These are phyloP conservation scores for Diutina catenulata DNA, from an alignment of 1,139 yeast species.

Conservation along the genomic window DNA sequence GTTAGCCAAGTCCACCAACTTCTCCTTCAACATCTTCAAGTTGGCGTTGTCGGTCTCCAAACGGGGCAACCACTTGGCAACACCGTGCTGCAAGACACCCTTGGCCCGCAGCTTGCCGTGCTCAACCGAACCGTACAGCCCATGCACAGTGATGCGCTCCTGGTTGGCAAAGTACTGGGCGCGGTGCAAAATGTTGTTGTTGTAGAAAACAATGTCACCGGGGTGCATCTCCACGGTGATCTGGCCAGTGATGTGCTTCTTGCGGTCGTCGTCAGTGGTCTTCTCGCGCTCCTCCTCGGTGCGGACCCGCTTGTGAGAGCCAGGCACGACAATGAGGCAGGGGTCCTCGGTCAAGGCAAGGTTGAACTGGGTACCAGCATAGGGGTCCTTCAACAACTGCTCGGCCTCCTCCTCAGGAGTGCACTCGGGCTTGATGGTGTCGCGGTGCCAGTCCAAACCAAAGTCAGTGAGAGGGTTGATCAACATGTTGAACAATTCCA, in stretches of 20 bases:
- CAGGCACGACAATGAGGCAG: conserved; percentile 42
- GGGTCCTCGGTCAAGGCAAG: conserved; percentile 38
- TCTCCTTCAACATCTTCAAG: conserved; percentile 21
- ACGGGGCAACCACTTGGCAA: conserved; percentile 36
- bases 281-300: conserved; percentile 36
- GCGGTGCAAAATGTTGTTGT: conserved; percentile 41
- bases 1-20: conserved; percentile 24
- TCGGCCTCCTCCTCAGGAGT: conserved; percentile 34
- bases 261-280: conserved; percentile 23
- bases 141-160: conserved; percentile 39
- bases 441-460: conserved; percentile 48
- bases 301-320: conserved; percentile 36
- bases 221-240: conserved; percentile 34
- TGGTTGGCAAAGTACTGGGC: conserved; percentile 31
- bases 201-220: conserved; percentile 45
- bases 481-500: conserved; percentile 47
- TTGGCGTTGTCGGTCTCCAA: conserved; percentile 27
- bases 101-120: conserved; percentile 36
- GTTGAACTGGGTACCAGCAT: conserved; percentile 45
- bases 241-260: conserved; percentile 29
- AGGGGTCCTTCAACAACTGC: conserved; percentile 27
- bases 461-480: conserved; percentile 46
- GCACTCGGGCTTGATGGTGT: conserved; percentile 39
- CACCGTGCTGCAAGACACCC: conserved; percentile 46
- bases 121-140: conserved; percentile 38